Percentiles rank a stretch among this genome's conserved stretches.
phyloP scores from a whole-genome alignment of 2,329 filamentous ascomycete species.

The Graphilbum ipis-grandicollis region DNA sequence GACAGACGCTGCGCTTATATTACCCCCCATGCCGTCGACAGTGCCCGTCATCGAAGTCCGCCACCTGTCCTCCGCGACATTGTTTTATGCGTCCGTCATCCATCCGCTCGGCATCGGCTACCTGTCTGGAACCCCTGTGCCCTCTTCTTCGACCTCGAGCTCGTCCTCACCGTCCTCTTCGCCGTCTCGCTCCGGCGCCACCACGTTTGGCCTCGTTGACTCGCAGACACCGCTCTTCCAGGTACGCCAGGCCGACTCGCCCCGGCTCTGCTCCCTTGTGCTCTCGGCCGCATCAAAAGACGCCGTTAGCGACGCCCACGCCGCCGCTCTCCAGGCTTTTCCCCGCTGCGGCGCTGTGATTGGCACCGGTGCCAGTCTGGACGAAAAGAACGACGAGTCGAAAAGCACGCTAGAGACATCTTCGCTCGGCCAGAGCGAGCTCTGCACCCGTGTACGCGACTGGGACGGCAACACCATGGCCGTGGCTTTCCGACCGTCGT shows the following conservation, averaged over 20 bases:
- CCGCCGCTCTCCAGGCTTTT: constrained; percentile 46
- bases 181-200: constrained; percentile 1
- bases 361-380: constrained; percentile 6
- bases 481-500: constrained; percentile 41
- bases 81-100: too few relatives aligned
- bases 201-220: constrained; percentile 24
- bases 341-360: constrained; percentile 26
- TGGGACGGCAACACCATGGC: constrained; percentile 75
- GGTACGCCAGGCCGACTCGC: constrained; percentile 22
- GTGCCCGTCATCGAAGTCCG: too few relatives aligned
- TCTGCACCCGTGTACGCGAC: constrained; percentile 47
- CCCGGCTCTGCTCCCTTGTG: constrained; percentile 34
- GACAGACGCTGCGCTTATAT: too few relatives aligned
- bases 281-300: constrained; percentile 50
- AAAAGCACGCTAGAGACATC: background rate
- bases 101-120: too few relatives aligned
- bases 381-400: too few relatives aligned
- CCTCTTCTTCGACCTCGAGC: background rate
- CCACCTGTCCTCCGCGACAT: too few relatives aligned
- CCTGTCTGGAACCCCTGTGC: too few relatives aligned
- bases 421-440: constrained; percentile 11
- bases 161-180: background rate
- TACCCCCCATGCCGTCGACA: too few relatives aligned
- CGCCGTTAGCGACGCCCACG: constrained; percentile 55
- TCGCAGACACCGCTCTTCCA: constrained; percentile 23